Conservation (phyloP, 1,284 basidiomycete genomes). For the Naganishia sp. region DNA sequence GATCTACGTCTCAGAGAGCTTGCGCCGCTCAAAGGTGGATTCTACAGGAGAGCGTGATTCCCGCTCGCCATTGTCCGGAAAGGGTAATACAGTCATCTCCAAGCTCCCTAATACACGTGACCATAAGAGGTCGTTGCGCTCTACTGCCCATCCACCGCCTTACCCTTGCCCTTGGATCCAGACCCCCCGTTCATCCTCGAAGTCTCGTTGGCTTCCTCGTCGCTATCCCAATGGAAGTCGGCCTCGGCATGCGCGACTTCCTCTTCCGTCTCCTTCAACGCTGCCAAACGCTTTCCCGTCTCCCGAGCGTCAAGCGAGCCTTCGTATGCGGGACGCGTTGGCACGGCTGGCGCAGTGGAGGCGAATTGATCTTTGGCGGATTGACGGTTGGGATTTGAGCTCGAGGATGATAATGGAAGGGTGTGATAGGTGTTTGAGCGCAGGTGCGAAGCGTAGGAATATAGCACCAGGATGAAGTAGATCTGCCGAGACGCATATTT, state of each 20-base stretch:
- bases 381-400: conserved; percentile 10
- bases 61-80: no score
- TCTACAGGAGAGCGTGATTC: no score
- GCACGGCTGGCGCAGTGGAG: conserved; percentile 26
- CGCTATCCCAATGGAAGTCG: conserved; percentile 34
- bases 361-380: conserved; percentile 29
- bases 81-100: conserved; percentile 1
- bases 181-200: conserved; percentile 12
- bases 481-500: conserved; percentile 59
- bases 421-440: conserved; percentile 86
- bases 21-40: no score
- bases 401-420: conserved; percentile 62
- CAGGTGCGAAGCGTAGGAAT: conserved; percentile 91
- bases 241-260: conserved; percentile 24
- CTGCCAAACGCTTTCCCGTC: conserved; percentile 20
- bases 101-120: neutral
- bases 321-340: conserved; percentile 23
- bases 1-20: no score
- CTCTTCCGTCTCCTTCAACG: conserved; percentile 18
- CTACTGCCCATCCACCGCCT: conserved; percentile 2
- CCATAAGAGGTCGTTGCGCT: neutral
- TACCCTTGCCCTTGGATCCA: conserved; percentile 13
- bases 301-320: conserved; percentile 28
- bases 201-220: conserved; percentile 27
- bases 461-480: conserved; percentile 87